Conservation (phyloP, 192 early-diverging fungal species). For the Pilaira anomala region DNA sequence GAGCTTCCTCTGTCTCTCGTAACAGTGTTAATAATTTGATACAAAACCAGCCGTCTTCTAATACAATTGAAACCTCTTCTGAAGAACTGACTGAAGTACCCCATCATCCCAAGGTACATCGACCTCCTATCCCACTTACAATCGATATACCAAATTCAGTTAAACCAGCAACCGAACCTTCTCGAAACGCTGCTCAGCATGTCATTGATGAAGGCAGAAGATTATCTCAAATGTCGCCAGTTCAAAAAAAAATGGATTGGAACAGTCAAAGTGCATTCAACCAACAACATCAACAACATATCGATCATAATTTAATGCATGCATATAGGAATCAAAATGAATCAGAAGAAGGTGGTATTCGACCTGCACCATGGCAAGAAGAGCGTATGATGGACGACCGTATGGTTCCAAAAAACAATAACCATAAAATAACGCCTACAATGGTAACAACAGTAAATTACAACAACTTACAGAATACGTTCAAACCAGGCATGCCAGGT, state of each 20-base stretch:
- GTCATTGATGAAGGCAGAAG: conserved; percentile 8
- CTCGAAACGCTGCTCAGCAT: neutral
- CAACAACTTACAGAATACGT: neutral
- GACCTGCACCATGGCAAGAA: conserved; percentile 8
- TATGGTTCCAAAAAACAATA: neutral
- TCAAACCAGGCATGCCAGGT: neutral
- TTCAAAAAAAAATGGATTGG: conserved; percentile 11
- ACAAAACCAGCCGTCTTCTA: no score
- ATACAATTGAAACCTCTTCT: neutral
- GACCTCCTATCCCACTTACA: conserved; percentile 17
- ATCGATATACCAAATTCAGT: conserved; percentile 26
- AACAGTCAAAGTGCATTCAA: neutral
- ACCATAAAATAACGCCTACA: neutral
- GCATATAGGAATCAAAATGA: conserved; percentile 1
- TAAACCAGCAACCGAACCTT: neutral
- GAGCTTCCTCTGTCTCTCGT: neutral
- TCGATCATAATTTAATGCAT: conserved; percentile 2
- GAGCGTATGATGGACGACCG: neutral
- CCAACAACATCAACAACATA: neutral
- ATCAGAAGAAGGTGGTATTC: neutral
- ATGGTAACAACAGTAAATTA: neutral
- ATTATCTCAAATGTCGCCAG: neutral
- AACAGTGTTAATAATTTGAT: conserved; percentile 2
- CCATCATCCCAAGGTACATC: conserved; percentile 3
- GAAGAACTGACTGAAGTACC: neutral